Percentiles rank a stretch among this genome's conserved stretches.
These are phyloP conservation scores for Collybia mongolica DNA, from an alignment of 768 basidiomycete genomes.

Conservation along the genomic window DNA sequence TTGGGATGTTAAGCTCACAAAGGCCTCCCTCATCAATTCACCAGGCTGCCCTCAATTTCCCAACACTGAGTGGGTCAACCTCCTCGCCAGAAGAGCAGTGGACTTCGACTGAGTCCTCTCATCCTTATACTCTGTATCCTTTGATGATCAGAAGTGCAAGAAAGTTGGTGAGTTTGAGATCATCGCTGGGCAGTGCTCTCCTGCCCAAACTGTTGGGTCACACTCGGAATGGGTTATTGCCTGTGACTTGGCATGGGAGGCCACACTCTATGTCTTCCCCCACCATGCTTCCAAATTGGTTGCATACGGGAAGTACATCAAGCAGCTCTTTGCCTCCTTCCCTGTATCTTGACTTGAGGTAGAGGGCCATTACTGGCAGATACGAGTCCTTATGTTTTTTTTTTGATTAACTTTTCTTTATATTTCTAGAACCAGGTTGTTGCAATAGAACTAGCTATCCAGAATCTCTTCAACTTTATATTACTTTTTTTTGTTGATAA, in stretches of 20 bases:
- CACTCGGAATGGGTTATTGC: conserved; percentile 22
- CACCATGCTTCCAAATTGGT: conserved; percentile 18
- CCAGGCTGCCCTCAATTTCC: conserved; percentile 18
- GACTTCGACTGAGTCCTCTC: conserved; percentile 26
- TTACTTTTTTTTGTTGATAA: no score
- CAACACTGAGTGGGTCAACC: conserved; percentile 19
- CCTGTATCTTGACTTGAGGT: no score
- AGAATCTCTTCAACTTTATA: no score
- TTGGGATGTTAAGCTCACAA: conserved; percentile 8
- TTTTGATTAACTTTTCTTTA: no score
- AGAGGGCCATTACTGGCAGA: no score
- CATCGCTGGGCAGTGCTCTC: background rate
- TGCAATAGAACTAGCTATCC: no score
- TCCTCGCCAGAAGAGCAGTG: conserved; percentile 17
- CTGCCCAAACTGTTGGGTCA: conserved; percentile 10
- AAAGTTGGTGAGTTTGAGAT: conserved; percentile 2
- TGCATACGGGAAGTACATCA: conserved; percentile 19
- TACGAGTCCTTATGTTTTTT: no score
- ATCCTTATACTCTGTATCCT: conserved; percentile 11
- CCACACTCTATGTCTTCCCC: conserved; percentile 20
- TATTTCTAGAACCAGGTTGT: no score
- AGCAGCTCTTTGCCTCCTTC: conserved; percentile 10
- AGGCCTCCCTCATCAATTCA: conserved; percentile 11
- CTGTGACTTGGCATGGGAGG: conserved; percentile 13
- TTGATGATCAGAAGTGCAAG: background rate